Evolutionary conservation across 352 stramenopile species (phyloP).

Genomic region (Globisporangium viniferum): DNA sequence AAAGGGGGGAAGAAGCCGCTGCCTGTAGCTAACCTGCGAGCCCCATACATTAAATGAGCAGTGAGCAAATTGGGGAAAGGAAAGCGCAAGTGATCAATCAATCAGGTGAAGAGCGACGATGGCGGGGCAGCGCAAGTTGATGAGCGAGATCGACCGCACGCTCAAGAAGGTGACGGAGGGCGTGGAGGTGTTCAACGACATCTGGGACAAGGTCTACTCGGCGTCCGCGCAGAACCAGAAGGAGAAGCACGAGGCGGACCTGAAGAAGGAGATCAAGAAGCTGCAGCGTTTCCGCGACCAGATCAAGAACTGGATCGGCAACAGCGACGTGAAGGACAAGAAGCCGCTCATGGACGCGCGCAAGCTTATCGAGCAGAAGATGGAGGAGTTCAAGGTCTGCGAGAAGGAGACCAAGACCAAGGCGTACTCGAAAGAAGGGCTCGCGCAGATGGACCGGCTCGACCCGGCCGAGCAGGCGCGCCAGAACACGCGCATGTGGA

Average conservation of each 20-base stretch:
- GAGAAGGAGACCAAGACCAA: constrained; percentile 99
- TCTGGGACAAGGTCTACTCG: constrained; percentile 98
- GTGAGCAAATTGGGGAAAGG: not conserved
- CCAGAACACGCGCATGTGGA: constrained; percentile 81
- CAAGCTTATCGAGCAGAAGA: constrained; percentile 98
- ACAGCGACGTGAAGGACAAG: constrained; percentile 98
- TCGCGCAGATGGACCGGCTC: constrained; percentile 92
- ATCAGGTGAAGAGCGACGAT: constrained; percentile 30
- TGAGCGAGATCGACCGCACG: constrained; percentile 98
- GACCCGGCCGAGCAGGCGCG: constrained; percentile 85
- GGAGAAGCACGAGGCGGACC: constrained; percentile 98
- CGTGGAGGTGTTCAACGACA: constrained; percentile 98
- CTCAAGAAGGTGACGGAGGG: constrained; percentile 99
- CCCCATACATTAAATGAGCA: not conserved
- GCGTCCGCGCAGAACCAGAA: constrained; percentile 97
- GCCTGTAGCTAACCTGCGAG: constrained; percentile 3
- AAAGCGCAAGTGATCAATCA: constrained; percentile 5
- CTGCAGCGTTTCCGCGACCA: constrained; percentile 97
- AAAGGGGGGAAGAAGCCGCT: constrained; percentile 3
- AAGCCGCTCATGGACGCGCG: constrained; percentile 76
- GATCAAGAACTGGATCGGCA: constrained; percentile 99
- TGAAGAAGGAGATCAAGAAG: constrained; percentile 99
- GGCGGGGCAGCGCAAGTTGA: constrained; percentile 81
- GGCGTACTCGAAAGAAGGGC: constrained; percentile 97
- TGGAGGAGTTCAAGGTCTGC: constrained; percentile 99